Evolutionary conservation across 1,284 basidiomycete genomes (phyloP).

Genomic region (Papiliotrema flavescens): DNA sequence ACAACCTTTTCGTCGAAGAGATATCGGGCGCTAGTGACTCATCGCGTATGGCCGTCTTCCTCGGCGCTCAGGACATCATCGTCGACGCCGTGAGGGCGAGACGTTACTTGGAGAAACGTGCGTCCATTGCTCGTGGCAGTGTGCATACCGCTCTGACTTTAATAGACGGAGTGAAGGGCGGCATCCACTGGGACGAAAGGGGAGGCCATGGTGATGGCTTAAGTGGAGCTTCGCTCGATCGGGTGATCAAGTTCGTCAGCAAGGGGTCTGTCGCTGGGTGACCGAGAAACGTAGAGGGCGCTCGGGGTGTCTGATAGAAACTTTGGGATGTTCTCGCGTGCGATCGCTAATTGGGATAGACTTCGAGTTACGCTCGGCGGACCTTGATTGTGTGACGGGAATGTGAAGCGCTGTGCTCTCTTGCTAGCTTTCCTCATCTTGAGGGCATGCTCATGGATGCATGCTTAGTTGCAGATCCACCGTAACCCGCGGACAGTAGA

Average conservation of each 20-base stretch:
- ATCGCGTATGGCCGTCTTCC: constrained; percentile 57
- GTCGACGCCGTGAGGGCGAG: constrained; percentile 66
- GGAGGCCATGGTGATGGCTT: constrained; percentile 72
- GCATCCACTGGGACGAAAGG: constrained; percentile 65
- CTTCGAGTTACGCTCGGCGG: too few relatives aligned
- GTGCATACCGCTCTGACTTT: constrained; percentile 27
- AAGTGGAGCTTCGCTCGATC: constrained; percentile 56
- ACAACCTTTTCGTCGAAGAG: constrained; percentile 82
- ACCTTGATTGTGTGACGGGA: too few relatives aligned
- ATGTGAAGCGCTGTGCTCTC: too few relatives aligned
- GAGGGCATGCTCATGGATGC: too few relatives aligned
- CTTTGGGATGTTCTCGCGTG: too few relatives aligned
- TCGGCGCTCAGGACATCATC: constrained; percentile 77
- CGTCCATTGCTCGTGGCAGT: constrained; percentile 13
- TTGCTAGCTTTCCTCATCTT: too few relatives aligned
- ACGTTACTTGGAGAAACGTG: constrained; percentile 61
- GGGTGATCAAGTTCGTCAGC: constrained; percentile 64
- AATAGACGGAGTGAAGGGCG: constrained; percentile 65
- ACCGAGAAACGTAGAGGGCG: too few relatives aligned
- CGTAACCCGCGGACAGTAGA: too few relatives aligned
- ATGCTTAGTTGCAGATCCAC: too few relatives aligned
- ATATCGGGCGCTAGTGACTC: constrained; percentile 68
- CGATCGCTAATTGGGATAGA: too few relatives aligned
- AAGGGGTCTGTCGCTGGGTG: constrained; percentile 9
- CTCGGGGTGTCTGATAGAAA: too few relatives aligned